phyloP scores from a whole-genome alignment of 805 yeast species.

The Lachancea thermotolerans region DNA sequence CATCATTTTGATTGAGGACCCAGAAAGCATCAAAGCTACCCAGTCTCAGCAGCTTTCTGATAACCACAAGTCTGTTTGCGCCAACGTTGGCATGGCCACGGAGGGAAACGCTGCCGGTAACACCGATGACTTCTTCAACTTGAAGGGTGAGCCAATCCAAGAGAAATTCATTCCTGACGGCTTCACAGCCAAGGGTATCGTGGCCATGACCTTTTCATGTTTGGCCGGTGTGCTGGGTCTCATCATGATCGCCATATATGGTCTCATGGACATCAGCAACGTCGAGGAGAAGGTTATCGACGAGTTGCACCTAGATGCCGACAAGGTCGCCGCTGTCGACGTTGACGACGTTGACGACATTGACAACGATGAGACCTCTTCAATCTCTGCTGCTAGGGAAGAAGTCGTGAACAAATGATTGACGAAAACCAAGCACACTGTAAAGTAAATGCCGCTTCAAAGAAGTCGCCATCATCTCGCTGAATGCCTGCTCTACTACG shows the following conservation, averaged over 20 bases:
- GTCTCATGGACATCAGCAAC: conserved; percentile 73
- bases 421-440: background rate
- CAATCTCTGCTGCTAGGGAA: background rate
- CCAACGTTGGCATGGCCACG: conserved; percentile 42
- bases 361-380: conserved; percentile 1
- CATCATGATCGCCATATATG: conserved; percentile 70
- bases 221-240: conserved; percentile 81
- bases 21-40: conserved; percentile 52
- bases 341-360: conserved; percentile 23
- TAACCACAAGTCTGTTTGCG: conserved; percentile 55
- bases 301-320: conserved; percentile 45
- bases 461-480: too few species aligned
- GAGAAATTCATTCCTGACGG: conserved; percentile 65
- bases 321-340: conserved; percentile 31
- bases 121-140: conserved; percentile 51
- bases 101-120: conserved; percentile 91
- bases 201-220: conserved; percentile 87
- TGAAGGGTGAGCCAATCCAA: conserved; percentile 73
- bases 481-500: too few species aligned
- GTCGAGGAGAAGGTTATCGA: conserved; percentile 54
- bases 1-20: conserved; percentile 75
- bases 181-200: conserved; percentile 91
- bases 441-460: too few species aligned
- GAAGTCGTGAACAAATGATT: background rate
- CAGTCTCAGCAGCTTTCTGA: conserved; percentile 53